A percentile compares a stretch with the other conserved stretches of the same genome.
These are phyloP conservation scores for Aspergillus transmontanensis DNA, from an alignment of 2,329 filamentous ascomycete genomes.

Conservation along the genomic window DNA sequence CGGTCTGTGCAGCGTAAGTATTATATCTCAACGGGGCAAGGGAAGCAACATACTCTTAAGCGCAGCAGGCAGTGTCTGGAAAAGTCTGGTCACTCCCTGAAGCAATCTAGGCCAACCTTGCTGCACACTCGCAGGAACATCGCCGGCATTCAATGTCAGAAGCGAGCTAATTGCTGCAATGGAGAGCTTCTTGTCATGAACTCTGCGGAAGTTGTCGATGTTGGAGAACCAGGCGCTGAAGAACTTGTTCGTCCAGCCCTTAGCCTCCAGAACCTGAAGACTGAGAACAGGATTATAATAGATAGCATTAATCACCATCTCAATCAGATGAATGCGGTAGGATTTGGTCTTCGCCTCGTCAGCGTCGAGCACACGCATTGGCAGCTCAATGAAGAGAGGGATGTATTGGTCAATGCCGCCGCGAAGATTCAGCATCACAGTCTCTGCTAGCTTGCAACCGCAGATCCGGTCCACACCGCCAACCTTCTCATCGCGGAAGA, in stretches of 20 bases:
- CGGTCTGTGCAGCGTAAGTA: conserved; percentile 60
- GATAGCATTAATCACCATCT: conserved; percentile 97
- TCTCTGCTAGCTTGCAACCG: conserved; percentile 95
- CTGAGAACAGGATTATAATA: conserved; percentile 93
- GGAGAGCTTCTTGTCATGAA: conserved; percentile 98
- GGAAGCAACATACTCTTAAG: conserved; percentile 68
- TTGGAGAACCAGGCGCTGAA: conserved; percentile 98
- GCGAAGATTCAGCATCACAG: conserved; percentile 92
- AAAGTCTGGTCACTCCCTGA: conserved; percentile 84
- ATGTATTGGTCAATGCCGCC: conserved; percentile 87
- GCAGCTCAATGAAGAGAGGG: conserved; percentile 83
- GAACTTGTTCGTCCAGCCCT: conserved; percentile 97
- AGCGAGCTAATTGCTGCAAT: conserved; percentile 91
- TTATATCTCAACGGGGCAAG: neutral
- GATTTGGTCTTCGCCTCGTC: conserved; percentile 86
- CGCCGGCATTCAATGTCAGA: conserved; percentile 74
- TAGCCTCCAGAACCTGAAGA: conserved; percentile 83
- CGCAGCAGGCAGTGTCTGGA: conserved; percentile 85
- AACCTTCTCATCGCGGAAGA: conserved; percentile 90
- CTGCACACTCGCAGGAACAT: conserved; percentile 89
- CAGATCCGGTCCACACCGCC: conserved; percentile 94
- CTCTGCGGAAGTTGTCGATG: conserved; percentile 88
- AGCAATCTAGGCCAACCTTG: conserved; percentile 93
- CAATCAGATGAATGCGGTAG: conserved; percentile 94
- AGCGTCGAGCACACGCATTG: conserved; percentile 75